These are phyloP conservation scores for Chalciporus chontae DNA, from an alignment of 768 basidiomycete genomes.

Conservation along the genomic window DNA sequence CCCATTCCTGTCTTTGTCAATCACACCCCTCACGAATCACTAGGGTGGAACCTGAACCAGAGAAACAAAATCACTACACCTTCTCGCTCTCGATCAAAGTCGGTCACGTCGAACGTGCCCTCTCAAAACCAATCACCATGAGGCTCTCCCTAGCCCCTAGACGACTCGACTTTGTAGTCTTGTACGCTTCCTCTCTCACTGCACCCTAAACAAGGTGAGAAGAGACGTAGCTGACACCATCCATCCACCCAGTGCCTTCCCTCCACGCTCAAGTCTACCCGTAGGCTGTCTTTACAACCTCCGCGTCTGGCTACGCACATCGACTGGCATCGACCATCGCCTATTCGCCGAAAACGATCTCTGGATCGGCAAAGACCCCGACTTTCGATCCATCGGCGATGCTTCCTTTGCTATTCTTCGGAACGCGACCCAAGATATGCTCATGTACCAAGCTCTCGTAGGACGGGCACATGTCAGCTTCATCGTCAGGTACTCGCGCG, in stretches of 20 bases:
- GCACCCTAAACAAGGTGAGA: neutral
- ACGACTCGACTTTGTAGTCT: conserved; percentile 55
- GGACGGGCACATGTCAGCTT: conserved; percentile 58
- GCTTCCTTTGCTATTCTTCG: conserved; percentile 54
- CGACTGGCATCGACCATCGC: conserved; percentile 58
- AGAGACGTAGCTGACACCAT: neutral
- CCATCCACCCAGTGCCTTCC: conserved; percentile 43
- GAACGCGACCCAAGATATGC: conserved; percentile 39
- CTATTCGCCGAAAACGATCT: conserved; percentile 62
- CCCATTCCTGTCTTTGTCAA: neutral
- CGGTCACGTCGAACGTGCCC: conserved; percentile 51
- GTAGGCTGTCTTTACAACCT: conserved; percentile 52
- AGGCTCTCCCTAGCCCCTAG: conserved; percentile 51
- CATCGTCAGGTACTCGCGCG: conserved; percentile 41
- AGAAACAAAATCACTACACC: conserved; percentile 36
- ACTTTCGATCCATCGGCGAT: conserved; percentile 55
- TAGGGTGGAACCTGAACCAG: conserved; percentile 30
- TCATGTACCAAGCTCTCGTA: conserved; percentile 53
- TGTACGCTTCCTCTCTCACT: conserved; percentile 36
- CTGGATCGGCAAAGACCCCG: conserved; percentile 65
- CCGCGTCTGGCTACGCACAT: conserved; percentile 61
- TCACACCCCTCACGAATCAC: neutral
- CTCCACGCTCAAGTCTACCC: conserved; percentile 55
- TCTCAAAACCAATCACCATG: conserved; percentile 46
- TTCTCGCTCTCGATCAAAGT: conserved; percentile 54